Evolutionary conservation across 1,139 yeast genomes (phyloP).

Genomic region (Eremothecium coryli): DNA sequence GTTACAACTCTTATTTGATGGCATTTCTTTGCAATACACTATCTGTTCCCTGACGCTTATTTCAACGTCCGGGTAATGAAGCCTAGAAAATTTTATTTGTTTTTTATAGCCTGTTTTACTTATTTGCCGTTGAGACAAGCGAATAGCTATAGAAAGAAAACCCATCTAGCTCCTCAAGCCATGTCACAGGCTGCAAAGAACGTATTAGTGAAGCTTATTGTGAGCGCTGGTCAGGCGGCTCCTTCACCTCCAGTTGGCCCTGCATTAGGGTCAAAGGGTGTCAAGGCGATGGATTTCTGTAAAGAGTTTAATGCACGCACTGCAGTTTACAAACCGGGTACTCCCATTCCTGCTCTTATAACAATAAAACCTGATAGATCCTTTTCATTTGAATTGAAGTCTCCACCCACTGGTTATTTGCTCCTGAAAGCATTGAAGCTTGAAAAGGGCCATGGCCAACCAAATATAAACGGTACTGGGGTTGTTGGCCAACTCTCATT

Average conservation of each 20-base stretch:
- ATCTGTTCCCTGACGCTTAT: too few relatives aligned
- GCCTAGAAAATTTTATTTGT: too few relatives aligned
- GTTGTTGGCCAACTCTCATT: constrained; percentile 66
- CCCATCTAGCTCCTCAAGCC: too few relatives aligned
- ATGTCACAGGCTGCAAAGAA: constrained; percentile 29
- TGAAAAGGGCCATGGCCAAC: constrained; percentile 51
- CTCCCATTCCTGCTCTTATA: constrained; percentile 79
- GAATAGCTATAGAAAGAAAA: too few relatives aligned
- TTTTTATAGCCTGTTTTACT: too few relatives aligned
- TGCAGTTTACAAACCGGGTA: constrained; percentile 73
- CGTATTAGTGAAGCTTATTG: constrained; percentile 75
- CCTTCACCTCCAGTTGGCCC: constrained; percentile 99
- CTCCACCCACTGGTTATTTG: constrained; percentile 89
- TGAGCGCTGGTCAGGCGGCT: constrained; percentile 98
- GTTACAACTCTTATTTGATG: too few relatives aligned
- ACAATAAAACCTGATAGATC: constrained; percentile 89
- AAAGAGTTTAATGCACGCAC: constrained; percentile 97
- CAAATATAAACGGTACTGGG: constrained; percentile 29
- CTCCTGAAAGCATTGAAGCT: constrained; percentile 74
- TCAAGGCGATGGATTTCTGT: constrained; percentile 96
- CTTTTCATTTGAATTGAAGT: constrained; percentile 75
- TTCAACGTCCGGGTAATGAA: too few relatives aligned
- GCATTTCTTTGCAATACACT: too few relatives aligned
- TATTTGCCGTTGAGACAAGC: too few relatives aligned
- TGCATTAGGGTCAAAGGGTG: constrained; percentile 96